These are phyloP conservation scores for Orbilia quercus DNA, from an alignment of 2,329 filamentous ascomycete species.

Conservation along the genomic window DNA sequence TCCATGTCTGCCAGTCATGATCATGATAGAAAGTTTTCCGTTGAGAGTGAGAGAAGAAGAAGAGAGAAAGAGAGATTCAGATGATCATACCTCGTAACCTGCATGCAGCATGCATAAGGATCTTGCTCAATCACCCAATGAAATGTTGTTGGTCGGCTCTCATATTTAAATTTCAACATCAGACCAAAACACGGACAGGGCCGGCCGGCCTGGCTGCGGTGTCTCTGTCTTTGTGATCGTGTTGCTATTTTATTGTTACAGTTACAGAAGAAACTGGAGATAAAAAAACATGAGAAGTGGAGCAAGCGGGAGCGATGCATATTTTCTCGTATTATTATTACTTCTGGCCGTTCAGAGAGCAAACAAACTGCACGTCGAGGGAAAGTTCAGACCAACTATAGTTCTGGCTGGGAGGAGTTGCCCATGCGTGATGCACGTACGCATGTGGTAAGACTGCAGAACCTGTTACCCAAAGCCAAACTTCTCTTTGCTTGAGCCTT, in stretches of 20 bases:
- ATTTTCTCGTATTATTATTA: constrained; percentile 50
- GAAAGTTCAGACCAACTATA: constrained; percentile 41
- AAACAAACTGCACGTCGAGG: constrained; percentile 15
- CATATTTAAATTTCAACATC: constrained; percentile 45
- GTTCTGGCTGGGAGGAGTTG: too few relatives aligned
- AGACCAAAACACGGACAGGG: constrained; percentile 37
- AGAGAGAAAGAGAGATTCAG: too few relatives aligned
- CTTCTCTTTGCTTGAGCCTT: constrained; percentile 6
- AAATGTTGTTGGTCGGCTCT: constrained; percentile 8
- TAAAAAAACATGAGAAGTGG: constrained; percentile 26
- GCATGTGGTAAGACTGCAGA: constrained; percentile 50
- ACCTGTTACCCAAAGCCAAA: constrained; percentile 15
- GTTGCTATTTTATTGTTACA: constrained; percentile 41
- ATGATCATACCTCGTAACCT: constrained; percentile 49
- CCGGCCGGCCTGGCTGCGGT: constrained; percentile 11
- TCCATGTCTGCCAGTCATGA: constrained; percentile 8
- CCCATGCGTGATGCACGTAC: constrained; percentile 30
- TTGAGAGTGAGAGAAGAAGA: constrained; percentile 7
- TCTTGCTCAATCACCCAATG: constrained; percentile 39
- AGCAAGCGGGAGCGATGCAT: constrained; percentile 53
- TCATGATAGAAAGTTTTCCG: constrained; percentile 23
- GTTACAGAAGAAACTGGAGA: constrained; percentile 17
- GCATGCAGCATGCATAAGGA: constrained; percentile 55
- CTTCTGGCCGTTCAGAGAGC: constrained; percentile 3
- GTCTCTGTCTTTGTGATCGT: not conserved